phyloP scores from a whole-genome alignment of 768 basidiomycete genomes.

The Phylloporus sp. region DNA sequence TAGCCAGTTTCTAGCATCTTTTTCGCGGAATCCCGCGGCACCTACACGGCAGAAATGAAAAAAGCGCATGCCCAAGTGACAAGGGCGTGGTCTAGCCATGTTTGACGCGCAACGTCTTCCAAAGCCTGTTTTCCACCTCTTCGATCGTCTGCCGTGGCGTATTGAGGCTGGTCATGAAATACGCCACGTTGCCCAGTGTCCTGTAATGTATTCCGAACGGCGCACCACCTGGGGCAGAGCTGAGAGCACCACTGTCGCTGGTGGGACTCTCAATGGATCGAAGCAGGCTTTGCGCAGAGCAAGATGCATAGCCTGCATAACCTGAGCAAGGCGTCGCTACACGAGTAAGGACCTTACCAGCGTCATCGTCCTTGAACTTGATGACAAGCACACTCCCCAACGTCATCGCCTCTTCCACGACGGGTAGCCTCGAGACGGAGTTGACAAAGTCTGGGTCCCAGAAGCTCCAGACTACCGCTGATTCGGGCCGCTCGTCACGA shows the following conservation, averaged over 20 bases:
- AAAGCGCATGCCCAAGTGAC: neutral
- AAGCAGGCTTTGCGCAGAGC: conserved; percentile 61
- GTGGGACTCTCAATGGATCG: conserved; percentile 40
- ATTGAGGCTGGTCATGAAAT: conserved; percentile 88
- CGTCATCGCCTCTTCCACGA: conserved; percentile 76
- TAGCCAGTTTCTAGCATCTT: neutral
- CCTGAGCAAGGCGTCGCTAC: neutral
- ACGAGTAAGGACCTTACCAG: conserved; percentile 39
- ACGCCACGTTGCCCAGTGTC: conserved; percentile 87
- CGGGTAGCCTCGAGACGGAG: conserved; percentile 47
- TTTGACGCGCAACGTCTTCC: conserved; percentile 29
- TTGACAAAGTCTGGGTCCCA: conserved; percentile 76
- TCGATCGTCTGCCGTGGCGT: conserved; percentile 51
- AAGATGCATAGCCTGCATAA: conserved; percentile 51
- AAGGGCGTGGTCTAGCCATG: neutral
- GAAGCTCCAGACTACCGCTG: conserved; percentile 67
- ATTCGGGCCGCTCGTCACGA: neutral
- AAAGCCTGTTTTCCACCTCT: conserved; percentile 59
- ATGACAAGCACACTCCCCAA: conserved; percentile 83
- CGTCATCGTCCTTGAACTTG: conserved; percentile 54
- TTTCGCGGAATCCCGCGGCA: neutral
- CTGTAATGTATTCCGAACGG: conserved; percentile 76
- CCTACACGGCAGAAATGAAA: neutral
- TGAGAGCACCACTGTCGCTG: conserved; percentile 23
- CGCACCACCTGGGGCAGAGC: conserved; percentile 47